Percentiles rank a stretch among this genome's conserved stretches.
Conservation (phyloP, 176 grass and related monocot species). For the Phoenix dactylifera region DNA sequence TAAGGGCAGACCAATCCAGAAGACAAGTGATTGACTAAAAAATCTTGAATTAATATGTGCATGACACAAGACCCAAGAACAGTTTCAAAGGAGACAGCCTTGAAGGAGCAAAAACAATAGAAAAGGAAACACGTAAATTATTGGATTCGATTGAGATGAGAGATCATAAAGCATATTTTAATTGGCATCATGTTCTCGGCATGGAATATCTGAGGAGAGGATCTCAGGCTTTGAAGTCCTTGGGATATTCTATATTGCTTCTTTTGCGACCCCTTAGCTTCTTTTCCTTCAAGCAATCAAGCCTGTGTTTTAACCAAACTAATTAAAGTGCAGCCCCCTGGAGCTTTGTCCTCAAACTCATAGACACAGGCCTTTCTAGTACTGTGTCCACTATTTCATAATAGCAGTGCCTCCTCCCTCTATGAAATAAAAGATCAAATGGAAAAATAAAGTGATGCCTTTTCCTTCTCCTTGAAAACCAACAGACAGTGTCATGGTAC, state of each 20-base stretch:
- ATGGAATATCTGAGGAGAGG: constrained; percentile 7
- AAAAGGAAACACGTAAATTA: neutral
- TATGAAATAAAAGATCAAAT: constrained; percentile 1
- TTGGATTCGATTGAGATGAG: neutral
- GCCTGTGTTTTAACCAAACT: constrained; percentile 10
- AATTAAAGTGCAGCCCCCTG: constrained; percentile 27
- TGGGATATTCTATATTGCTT: neutral
- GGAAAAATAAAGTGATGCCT: neutral
- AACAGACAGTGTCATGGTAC: constrained; percentile 3
- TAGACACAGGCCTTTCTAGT: constrained; percentile 24
- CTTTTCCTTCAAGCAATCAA: constrained; percentile 7
- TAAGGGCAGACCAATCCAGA: neutral
- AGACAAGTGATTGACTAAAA: constrained; percentile 24
- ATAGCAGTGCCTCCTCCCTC: neutral
- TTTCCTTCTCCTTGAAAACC: neutral
- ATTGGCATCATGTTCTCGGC: neutral
- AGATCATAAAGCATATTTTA: neutral
- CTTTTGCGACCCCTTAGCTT: no score
- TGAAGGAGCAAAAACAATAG: neutral
- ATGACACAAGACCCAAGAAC: constrained; percentile 14
- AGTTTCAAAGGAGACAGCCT: constrained; percentile 20
- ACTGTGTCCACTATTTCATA: neutral
- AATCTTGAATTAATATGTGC: constrained; percentile 10
- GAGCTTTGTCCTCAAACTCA: constrained; percentile 32
- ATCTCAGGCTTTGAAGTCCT: constrained; percentile 8